phyloP scores from a whole-genome alignment of 257 asterid species.

The Solanum appendiculatum region DNA sequence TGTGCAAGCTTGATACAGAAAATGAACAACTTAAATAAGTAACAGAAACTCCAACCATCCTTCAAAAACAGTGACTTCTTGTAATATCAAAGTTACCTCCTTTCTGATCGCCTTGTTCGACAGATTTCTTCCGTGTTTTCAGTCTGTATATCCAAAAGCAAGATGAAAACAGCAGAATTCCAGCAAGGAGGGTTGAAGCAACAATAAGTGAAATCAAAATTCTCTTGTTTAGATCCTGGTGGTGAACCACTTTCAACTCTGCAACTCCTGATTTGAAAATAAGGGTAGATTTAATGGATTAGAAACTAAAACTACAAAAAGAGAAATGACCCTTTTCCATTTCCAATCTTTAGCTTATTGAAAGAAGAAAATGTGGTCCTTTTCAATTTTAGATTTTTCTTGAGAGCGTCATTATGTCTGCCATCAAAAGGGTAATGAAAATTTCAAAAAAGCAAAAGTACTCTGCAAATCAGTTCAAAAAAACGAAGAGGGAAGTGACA shows the following conservation, averaged over 20 bases:
- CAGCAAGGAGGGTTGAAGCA: conserved; percentile 68
- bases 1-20: neutral
- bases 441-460: neutral
- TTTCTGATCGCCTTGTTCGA: conserved; percentile 21
- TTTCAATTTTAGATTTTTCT: neutral
- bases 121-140: conserved; percentile 37
- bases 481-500: neutral
- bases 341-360: neutral
- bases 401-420: neutral
- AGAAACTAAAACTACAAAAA: neutral
- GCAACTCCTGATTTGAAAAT: conserved; percentile 33
- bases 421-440: neutral
- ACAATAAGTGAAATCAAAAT: conserved; percentile 69
- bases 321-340: neutral
- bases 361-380: neutral
- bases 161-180: conserved; percentile 33
- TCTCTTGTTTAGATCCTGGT: conserved; percentile 72
- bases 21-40: neutral
- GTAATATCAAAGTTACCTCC: conserved; percentile 28
- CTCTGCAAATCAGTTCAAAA: neutral
- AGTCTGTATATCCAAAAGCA: conserved; percentile 56
- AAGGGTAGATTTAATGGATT: neutral
- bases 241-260: conserved; percentile 47
- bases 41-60: neutral
- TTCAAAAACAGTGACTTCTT: neutral